Conservation (phyloP, 2,329 filamentous ascomycete species). For the Botryotinia narcissicola region DNA sequence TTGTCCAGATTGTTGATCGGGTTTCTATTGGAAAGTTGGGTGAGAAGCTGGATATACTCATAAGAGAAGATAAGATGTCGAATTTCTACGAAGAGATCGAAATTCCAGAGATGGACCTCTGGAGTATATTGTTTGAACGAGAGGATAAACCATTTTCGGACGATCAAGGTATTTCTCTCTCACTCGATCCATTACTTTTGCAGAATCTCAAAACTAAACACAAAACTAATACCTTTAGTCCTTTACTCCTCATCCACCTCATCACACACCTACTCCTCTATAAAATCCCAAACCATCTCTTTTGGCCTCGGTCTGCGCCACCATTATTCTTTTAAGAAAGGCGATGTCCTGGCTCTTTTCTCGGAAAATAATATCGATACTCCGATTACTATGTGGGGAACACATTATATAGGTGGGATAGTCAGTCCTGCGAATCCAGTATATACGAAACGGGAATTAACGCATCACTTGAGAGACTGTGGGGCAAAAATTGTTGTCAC, state of each 20-base stretch:
- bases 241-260: not conserved
- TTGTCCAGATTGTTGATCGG: rapidly evolving
- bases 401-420: slow-evolving; percentile 50
- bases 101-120: not conserved
- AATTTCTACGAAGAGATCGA: not conserved
- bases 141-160: not conserved
- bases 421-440: slow-evolving; percentile 55
- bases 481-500: slow-evolving; percentile 47
- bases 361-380: slow-evolving; percentile 55
- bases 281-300: slow-evolving; percentile 1
- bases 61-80: not conserved
- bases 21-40: too few relatives aligned
- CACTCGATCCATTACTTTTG: not conserved
- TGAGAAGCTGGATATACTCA: not conserved
- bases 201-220: rapidly evolving
- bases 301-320: slow-evolving; percentile 39
- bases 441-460: slow-evolving; percentile 47
- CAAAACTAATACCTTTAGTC: not conserved
- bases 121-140: not conserved
- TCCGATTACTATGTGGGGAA: slow-evolving; percentile 52
- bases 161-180: not conserved
- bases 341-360: slow-evolving; percentile 54
- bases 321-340: slow-evolving; percentile 41
- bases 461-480: slow-evolving; percentile 17
- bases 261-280: not conserved